Evolutionary conservation across 345 rosid species (phyloP).

Genomic region (Melaleuca alternifolia): DNA sequence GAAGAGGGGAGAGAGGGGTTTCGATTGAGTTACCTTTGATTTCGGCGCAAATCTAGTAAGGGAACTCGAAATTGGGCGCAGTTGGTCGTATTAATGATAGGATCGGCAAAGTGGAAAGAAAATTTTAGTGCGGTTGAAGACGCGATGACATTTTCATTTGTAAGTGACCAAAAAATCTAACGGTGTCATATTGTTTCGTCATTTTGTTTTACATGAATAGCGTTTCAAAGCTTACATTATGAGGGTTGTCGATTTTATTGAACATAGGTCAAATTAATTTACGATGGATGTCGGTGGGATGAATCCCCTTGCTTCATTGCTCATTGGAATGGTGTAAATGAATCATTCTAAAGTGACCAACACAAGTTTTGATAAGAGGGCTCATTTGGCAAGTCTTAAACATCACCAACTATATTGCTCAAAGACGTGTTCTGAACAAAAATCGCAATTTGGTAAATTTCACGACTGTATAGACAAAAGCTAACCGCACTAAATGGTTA

Average conservation of each 20-base stretch:
- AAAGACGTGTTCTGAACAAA: background rate
- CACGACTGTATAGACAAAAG: background rate
- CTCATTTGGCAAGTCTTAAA: background rate
- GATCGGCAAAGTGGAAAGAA: background rate
- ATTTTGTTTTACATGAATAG: background rate
- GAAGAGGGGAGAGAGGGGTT: background rate
- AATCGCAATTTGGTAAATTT: too few species aligned
- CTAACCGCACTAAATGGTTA: background rate
- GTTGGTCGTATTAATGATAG: background rate
- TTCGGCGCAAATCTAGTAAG: background rate
- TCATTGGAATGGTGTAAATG: background rate
- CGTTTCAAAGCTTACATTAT: background rate
- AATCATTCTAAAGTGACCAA: background rate
- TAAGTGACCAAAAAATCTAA: background rate
- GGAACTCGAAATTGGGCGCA: background rate
- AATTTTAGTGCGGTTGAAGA: background rate
- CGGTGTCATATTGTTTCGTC: background rate
- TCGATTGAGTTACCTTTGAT: background rate
- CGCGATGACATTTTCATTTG: background rate
- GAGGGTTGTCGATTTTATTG: background rate
- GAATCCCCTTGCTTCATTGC: background rate
- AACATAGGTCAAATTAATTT: too few species aligned
- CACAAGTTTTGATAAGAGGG: background rate
- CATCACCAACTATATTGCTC: background rate
- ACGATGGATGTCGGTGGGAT: too few species aligned